Percentiles rank a stretch among this genome's conserved stretches.
Conservation (phyloP, 805 yeast genomes). For the Ogataea trehalophila region DNA sequence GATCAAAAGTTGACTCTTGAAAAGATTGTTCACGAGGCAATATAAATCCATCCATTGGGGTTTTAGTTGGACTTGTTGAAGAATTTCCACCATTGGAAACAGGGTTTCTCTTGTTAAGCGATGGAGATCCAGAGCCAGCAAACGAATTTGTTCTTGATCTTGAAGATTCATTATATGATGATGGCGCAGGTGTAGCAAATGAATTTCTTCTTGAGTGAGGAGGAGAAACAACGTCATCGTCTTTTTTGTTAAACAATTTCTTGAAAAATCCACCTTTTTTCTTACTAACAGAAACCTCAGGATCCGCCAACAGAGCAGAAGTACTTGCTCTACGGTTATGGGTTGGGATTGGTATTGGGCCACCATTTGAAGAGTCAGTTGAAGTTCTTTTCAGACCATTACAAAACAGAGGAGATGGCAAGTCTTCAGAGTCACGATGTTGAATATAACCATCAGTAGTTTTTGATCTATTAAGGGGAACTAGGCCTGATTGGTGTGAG, state of each 20-base stretch:
- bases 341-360: no score
- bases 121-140: not conserved
- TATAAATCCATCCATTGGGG: slow-evolving; percentile 9
- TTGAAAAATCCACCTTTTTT: slow-evolving; percentile 17
- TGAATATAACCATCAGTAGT: slow-evolving; percentile 22
- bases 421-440: slow-evolving; percentile 8
- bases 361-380: slow-evolving; percentile 22
- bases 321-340: slow-evolving; percentile 1
- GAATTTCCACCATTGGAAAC: not conserved
- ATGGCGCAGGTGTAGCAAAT: slow-evolving; percentile 2
- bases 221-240: slow-evolving; percentile 5
- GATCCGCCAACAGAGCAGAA: not conserved
- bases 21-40: slow-evolving; percentile 5
- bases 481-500: slow-evolving; percentile 6
- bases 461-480: slow-evolving; percentile 17
- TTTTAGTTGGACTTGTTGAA: not conserved
- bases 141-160: not conserved
- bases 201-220: slow-evolving; percentile 5
- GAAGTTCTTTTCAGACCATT: slow-evolving; percentile 21
- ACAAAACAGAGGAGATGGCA: slow-evolving; percentile 1
- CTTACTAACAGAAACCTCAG: slow-evolving; percentile 5
- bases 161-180: not conserved
- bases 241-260: slow-evolving; percentile 19
- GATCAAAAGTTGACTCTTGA: slow-evolving; percentile 5
- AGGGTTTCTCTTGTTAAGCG: not conserved